A percentile compares a stretch with the other conserved stretches of the same genome.
Conservation (phyloP, 805 yeast species). For the Candida jianshihensis region DNA sequence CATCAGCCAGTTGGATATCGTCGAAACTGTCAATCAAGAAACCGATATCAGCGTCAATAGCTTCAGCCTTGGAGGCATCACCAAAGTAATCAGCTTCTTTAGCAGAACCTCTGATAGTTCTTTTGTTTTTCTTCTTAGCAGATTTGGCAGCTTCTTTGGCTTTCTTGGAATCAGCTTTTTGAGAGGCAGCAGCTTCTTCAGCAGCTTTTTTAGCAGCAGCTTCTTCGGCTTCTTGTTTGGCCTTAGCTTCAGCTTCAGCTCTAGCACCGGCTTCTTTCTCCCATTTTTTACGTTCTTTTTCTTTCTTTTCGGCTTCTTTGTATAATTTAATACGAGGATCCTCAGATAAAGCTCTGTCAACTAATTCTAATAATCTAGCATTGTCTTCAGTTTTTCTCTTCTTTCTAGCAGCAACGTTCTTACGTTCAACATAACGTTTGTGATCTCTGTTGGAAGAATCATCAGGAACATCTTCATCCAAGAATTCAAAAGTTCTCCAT, state of each 20-base stretch:
- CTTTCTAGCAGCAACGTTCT: conserved; percentile 93
- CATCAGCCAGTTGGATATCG: conserved; percentile 69
- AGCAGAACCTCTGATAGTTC: conserved; percentile 72
- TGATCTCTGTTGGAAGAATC: conserved; percentile 99
- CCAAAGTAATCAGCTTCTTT: conserved; percentile 85
- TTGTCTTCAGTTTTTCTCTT: conserved; percentile 97
- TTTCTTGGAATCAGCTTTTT: conserved; percentile 80
- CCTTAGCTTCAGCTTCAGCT: conserved; percentile 91
- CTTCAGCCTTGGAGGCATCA: conserved; percentile 58
- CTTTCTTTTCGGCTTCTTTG: conserved; percentile 92
- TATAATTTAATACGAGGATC: conserved; percentile 93
- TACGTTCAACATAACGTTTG: conserved; percentile 97
- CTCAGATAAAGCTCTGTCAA: conserved; percentile 80
- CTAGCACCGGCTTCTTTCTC: conserved; percentile 97
- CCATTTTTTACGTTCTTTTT: conserved; percentile 93
- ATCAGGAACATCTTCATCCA: conserved; percentile 99
- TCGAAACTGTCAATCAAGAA: conserved; percentile 72
- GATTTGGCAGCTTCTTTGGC: conserved; percentile 88
- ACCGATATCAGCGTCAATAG: conserved; percentile 74
- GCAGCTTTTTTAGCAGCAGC: conserved; percentile 74
- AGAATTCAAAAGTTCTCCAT: conserved; percentile 96
- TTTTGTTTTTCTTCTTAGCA: conserved; percentile 94
- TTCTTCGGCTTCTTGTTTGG: conserved; percentile 84
- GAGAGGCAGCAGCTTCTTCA: conserved; percentile 56
- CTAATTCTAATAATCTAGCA: conserved; percentile 77